Evolutionary conservation across 192 early-diverging fungal genomes (phyloP).

Genomic region (Podila clonocystis): DNA sequence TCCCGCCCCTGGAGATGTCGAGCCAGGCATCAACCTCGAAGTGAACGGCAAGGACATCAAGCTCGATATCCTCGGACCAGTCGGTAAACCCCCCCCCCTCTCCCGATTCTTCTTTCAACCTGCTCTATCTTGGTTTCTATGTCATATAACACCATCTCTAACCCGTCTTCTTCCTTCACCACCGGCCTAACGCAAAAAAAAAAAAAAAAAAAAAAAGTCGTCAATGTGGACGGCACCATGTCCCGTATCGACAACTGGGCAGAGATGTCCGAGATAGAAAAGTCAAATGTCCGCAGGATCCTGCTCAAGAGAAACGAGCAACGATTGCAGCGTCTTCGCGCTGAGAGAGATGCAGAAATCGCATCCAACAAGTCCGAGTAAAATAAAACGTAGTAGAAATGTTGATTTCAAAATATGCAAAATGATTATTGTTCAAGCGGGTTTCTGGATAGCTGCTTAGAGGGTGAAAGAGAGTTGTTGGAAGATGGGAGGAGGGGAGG

Average conservation of each 20-base stretch:
- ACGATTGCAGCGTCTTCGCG: slow-evolving; percentile 40
- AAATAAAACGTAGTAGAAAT: too few species aligned
- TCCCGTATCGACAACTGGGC: slow-evolving; percentile 64
- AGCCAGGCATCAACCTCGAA: slow-evolving; percentile 23
- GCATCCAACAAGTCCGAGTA: background rate
- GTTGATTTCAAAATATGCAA: too few species aligned
- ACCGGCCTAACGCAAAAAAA: too few species aligned
- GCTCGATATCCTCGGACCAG: slow-evolving; percentile 55
- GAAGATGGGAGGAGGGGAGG: background rate
- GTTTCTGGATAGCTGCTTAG: too few species aligned
- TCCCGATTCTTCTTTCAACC: too few species aligned
- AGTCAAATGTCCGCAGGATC: slow-evolving; percentile 58
- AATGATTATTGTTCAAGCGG: too few species aligned
- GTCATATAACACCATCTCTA: too few species aligned
- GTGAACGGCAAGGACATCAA: slow-evolving; percentile 54
- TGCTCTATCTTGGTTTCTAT: too few species aligned
- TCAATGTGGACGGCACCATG: slow-evolving; percentile 61
- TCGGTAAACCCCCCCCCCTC: slow-evolving; percentile 40
- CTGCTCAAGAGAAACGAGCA: slow-evolving; percentile 56
- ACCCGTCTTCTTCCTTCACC: too few species aligned
- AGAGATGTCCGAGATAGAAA: slow-evolving; percentile 65
- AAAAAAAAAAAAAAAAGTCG: slow-evolving; percentile 35
- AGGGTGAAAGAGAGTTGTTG: background rate
- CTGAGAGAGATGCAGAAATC: slow-evolving; percentile 3
- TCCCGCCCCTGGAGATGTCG: slow-evolving; percentile 49